Conservation (phyloP, 2,329 filamentous ascomycete genomes). For the Calonectria ilicicola region DNA sequence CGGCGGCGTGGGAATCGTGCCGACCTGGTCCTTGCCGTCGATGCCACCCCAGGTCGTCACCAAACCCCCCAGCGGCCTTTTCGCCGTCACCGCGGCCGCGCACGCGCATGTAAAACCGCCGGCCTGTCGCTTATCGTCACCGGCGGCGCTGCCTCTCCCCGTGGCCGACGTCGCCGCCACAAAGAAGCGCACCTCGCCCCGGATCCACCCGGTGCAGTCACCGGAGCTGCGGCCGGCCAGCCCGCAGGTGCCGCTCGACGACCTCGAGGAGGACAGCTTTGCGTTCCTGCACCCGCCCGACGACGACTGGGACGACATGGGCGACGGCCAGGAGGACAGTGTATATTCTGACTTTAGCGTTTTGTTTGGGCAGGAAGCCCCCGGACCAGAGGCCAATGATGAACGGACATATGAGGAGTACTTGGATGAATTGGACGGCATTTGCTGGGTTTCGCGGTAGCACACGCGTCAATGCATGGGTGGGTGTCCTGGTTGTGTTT, state of each 20-base stretch:
- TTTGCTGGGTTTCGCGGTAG: constrained; percentile 57
- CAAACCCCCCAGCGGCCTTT: constrained; percentile 14
- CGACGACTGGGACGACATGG: constrained; percentile 49
- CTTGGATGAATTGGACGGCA: constrained; percentile 67
- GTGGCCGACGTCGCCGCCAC: constrained; percentile 40
- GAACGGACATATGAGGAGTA: constrained; percentile 65
- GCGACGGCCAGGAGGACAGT: constrained; percentile 60
- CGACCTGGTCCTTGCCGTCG: constrained; percentile 18
- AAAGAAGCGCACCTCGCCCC: constrained; percentile 44
- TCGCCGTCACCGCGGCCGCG: background rate
- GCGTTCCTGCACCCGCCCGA: constrained; percentile 60
- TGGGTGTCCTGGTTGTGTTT: background rate
- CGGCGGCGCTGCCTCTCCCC: constrained; percentile 44
- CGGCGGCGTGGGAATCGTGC: constrained; percentile 12
- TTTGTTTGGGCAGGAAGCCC: constrained; percentile 57
- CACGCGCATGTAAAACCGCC: constrained; percentile 33
- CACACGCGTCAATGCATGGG: background rate
- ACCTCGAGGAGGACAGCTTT: constrained; percentile 59
- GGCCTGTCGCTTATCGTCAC: constrained; percentile 43
- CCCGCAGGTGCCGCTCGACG: constrained; percentile 41
- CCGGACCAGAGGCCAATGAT: constrained; percentile 42
- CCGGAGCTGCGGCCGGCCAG: constrained; percentile 48
- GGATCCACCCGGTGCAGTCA: constrained; percentile 48
- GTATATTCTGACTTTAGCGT: constrained; percentile 68
- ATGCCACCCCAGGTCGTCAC: constrained; percentile 19